These are phyloP conservation scores for Colletotrichum sp. DNA, from an alignment of 2,329 filamentous ascomycete genomes.

Conservation along the genomic window DNA sequence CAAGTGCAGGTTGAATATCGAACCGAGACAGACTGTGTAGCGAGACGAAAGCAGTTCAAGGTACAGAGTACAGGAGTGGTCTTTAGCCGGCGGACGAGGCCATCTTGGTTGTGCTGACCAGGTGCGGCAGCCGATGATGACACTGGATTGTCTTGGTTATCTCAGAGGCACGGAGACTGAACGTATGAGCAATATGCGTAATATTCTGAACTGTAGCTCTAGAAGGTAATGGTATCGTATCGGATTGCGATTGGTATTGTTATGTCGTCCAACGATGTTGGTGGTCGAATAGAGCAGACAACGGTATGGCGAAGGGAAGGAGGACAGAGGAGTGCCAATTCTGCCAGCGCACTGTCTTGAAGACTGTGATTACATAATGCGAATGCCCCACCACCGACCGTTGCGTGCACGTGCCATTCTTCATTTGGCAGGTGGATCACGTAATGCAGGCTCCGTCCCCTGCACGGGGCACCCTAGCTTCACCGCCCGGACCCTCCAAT, in stretches of 20 bases:
- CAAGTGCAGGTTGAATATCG: not conserved
- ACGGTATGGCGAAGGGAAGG: not conserved
- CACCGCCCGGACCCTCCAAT: conserved; percentile 5
- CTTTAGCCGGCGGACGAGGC: not conserved
- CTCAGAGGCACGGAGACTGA: not conserved
- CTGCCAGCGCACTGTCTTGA: not conserved
- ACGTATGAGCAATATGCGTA: rapidly evolving
- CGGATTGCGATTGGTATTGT: not conserved
- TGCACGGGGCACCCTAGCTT: not conserved
- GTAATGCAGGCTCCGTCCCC: not conserved
- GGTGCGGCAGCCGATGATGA: not conserved
- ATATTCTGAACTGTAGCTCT: not conserved
- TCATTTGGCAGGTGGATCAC: not conserved
- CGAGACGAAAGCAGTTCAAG: not conserved
- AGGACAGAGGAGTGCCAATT: not conserved
- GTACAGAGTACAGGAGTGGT: not conserved
- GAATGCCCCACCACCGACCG: not conserved
- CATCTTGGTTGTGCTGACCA: not conserved
- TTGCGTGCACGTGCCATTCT: not conserved
- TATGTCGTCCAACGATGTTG: not conserved
- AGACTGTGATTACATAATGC: not conserved
- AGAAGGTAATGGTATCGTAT: not conserved
- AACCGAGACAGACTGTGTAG: not conserved
- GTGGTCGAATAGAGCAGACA: not conserved
- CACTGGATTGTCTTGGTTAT: not conserved